A percentile compares a stretch with the other conserved stretches of the same genome.
Evolutionary conservation across 2,329 filamentous ascomycete genomes (phyloP).

Genomic region (Penicillium sp.): DNA sequence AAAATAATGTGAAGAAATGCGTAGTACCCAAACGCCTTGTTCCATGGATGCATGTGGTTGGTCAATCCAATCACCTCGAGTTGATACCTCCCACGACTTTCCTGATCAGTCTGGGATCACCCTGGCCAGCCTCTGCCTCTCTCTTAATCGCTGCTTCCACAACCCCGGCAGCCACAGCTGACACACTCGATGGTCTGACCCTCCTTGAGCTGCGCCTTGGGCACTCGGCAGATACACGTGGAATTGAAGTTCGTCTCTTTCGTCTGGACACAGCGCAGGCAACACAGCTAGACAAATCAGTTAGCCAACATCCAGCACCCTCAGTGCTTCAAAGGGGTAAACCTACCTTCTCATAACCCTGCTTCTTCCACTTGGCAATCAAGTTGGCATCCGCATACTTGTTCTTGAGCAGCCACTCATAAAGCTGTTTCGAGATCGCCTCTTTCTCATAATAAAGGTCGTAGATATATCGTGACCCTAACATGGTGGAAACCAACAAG

Average conservation of each 20-base stretch:
- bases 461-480: constrained; percentile 91
- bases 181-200: constrained; percentile 90
- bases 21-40: constrained; percentile 14
- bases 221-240: constrained; percentile 95
- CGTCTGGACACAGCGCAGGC: constrained; percentile 94
- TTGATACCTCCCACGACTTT: neutral
- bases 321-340: neutral
- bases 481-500: too few species aligned
- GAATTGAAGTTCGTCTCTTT: constrained; percentile 99
- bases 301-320: neutral
- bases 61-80: neutral
- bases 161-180: constrained; percentile 89
- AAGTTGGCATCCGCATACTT: constrained; percentile 90
- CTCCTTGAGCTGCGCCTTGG: constrained; percentile 86
- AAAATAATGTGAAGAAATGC: neutral
- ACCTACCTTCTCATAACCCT: constrained; percentile 91
- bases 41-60: constrained; percentile 4
- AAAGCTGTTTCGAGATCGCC: constrained; percentile 85
- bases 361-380: constrained; percentile 99
- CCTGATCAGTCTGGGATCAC: neutral
- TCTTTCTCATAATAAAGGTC: constrained; percentile 98
- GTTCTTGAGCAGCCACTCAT: constrained; percentile 97
- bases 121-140: neutral
- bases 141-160: constrained; percentile 73
- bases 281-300: constrained; percentile 68